A percentile compares a stretch with the other conserved stretches of the same genome.
Conservation (phyloP, 2,329 filamentous ascomycete genomes). For the Pseudopyricularia javanii region DNA sequence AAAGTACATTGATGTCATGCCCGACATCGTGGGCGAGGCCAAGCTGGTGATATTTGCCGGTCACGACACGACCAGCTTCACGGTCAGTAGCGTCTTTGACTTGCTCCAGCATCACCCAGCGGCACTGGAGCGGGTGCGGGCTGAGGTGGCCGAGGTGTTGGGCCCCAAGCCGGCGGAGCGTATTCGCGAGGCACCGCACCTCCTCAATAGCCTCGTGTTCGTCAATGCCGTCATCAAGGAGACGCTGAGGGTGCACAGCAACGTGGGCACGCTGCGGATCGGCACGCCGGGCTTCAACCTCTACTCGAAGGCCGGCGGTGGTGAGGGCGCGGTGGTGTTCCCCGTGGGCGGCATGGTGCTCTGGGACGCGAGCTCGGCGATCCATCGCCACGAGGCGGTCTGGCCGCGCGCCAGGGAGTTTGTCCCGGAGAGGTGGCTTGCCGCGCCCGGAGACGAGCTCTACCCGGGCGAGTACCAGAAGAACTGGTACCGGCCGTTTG, state of each 20-base stretch:
- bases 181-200: conserved; percentile 1
- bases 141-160: conserved; percentile 1
- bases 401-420: background rate
- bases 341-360: background rate
- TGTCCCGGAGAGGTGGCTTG: conserved; percentile 1
- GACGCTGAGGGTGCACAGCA: conserved; percentile 1
- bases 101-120: background rate
- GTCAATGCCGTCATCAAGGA: conserved; percentile 3
- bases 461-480: background rate
- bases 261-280: conserved; percentile 1
- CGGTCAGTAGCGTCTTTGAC: background rate
- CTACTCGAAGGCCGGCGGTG: background rate
- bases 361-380: conserved; percentile 2
- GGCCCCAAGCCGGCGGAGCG: background rate
- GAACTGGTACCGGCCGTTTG: conserved; percentile 42
- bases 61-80: conserved; percentile 2
- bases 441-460: conserved; percentile 11
- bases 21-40: background rate
- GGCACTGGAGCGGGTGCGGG: background rate
- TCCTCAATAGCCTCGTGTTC: background rate
- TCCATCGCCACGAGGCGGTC: background rate
- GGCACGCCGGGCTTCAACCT: conserved; percentile 2
- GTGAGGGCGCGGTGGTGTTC: background rate
- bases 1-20: background rate
- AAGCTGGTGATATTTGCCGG: conserved; percentile 1